Evolutionary conservation across 805 yeast genomes (phyloP).

Genomic region (Myxozyma neglecta): DNA sequence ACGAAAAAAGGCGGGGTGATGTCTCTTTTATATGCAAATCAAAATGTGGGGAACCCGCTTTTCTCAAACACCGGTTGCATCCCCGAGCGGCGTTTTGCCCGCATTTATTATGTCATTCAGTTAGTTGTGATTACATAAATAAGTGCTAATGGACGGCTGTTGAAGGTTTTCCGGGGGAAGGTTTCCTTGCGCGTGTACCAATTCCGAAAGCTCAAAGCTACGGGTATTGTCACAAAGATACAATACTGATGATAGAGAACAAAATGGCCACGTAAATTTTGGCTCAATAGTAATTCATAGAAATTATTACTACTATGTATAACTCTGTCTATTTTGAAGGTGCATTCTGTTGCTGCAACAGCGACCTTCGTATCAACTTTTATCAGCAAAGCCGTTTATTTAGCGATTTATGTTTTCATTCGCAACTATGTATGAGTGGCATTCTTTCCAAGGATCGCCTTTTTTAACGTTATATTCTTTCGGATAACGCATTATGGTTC

Average conservation of each 20-base stretch:
- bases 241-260: too few relatives aligned
- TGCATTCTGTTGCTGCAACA: too few relatives aligned
- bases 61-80: background rate
- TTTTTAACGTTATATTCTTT: background rate
- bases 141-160: too few relatives aligned
- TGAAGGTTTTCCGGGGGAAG: background rate
- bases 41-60: background rate
- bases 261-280: too few relatives aligned
- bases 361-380: too few relatives aligned
- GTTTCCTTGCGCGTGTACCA: background rate
- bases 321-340: too few relatives aligned
- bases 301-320: too few relatives aligned
- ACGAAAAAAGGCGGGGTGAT: background rate
- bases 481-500: constrained; percentile 1
- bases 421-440: background rate
- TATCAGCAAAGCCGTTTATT: background rate
- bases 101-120: background rate
- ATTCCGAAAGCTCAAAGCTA: background rate
- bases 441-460: constrained; percentile 1
- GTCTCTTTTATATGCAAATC: background rate
- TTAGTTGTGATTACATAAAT: background rate
- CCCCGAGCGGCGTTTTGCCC: constrained; percentile 4
- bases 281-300: too few relatives aligned
- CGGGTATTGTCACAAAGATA: too few relatives aligned
- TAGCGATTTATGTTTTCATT: background rate